phyloP scores from a whole-genome alignment of 1,284 basidiomycete species.

The Fereydounia khargensis region DNA sequence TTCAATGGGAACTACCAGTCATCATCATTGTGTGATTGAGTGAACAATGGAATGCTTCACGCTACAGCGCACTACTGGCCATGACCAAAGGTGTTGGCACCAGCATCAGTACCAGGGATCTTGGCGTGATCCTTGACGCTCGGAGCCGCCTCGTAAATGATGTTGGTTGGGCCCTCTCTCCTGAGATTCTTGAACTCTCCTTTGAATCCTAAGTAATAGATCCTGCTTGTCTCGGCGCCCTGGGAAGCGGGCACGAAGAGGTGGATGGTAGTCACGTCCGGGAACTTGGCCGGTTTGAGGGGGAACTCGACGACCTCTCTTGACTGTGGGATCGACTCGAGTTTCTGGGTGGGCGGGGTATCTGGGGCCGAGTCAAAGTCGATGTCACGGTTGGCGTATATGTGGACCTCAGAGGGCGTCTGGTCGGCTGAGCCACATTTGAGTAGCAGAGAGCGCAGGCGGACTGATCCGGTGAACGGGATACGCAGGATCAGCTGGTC shows the following conservation, averaged over 20 bases:
- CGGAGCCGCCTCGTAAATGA: slow-evolving; percentile 53
- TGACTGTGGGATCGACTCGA: slow-evolving; percentile 41
- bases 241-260: slow-evolving; percentile 38
- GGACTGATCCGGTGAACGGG: slow-evolving; percentile 47
- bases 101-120: slow-evolving; percentile 17
- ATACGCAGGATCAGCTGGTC: slow-evolving; percentile 47
- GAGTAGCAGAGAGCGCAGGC: slow-evolving; percentile 36
- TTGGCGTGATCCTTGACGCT: slow-evolving; percentile 48
- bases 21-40: too few relatives aligned
- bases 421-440: slow-evolving; percentile 20
- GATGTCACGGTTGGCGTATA: slow-evolving; percentile 44
- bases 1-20: too few relatives aligned
- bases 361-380: slow-evolving; percentile 36
- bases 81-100: slow-evolving; percentile 29
- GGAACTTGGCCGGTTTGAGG: slow-evolving; percentile 45
- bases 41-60: too few relatives aligned
- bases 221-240: slow-evolving; percentile 19
- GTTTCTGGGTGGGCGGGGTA: slow-evolving; percentile 28
- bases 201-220: slow-evolving; percentile 51
- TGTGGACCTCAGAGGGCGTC: slow-evolving; percentile 37
- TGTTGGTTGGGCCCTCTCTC: slow-evolving; percentile 31
- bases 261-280: slow-evolving; percentile 41
- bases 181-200: slow-evolving; percentile 31
- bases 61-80: too few relatives aligned
- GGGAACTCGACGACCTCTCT: slow-evolving; percentile 43